Evolutionary conservation across 805 yeast species (phyloP).

Genomic region (Priceomyces melissophilus): DNA sequence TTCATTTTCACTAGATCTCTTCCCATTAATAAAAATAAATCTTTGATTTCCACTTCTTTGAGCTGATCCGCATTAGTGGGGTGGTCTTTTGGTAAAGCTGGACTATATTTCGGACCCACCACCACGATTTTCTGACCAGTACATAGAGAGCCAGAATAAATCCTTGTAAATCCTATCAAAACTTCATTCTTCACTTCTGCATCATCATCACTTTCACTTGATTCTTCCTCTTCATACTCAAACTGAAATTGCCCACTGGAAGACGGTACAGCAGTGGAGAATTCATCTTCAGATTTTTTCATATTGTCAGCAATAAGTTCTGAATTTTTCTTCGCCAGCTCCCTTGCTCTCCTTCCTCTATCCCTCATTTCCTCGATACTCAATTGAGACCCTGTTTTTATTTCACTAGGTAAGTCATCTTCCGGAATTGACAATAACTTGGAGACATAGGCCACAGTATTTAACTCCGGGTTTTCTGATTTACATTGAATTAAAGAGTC

Average conservation of each 20-base stretch:
- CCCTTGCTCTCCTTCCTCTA: slow-evolving; percentile 61
- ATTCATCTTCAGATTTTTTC: slow-evolving; percentile 16
- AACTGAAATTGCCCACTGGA: slow-evolving; percentile 29
- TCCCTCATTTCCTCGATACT: slow-evolving; percentile 59
- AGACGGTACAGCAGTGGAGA: slow-evolving; percentile 16
- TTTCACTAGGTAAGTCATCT: slow-evolving; percentile 66
- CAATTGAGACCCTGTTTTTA: slow-evolving; percentile 31
- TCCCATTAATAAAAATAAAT: slow-evolving; percentile 86
- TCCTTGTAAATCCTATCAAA: slow-evolving; percentile 81
- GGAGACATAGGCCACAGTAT: slow-evolving; percentile 70
- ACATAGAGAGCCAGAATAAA: slow-evolving; percentile 78
- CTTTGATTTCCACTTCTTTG: slow-evolving; percentile 57
- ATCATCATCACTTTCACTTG: slow-evolving; percentile 44
- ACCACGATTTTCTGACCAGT: slow-evolving; percentile 75
- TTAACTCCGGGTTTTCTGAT: slow-evolving; percentile 50
- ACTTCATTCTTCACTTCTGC: slow-evolving; percentile 54
- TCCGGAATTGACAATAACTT: slow-evolving; percentile 86
- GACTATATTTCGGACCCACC: slow-evolving; percentile 85
- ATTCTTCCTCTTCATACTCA: slow-evolving; percentile 31
- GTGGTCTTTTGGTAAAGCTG: slow-evolving; percentile 37
- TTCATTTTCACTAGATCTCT: slow-evolving; percentile 75
- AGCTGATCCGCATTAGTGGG: slow-evolving; percentile 48
- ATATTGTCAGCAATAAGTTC: slow-evolving; percentile 38
- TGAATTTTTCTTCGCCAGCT: slow-evolving; percentile 65
- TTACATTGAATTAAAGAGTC: slow-evolving; percentile 66